Base-by-base conservation (phyloP, 1,139 yeast species). In the Diutina mesorugosa region DNA sequence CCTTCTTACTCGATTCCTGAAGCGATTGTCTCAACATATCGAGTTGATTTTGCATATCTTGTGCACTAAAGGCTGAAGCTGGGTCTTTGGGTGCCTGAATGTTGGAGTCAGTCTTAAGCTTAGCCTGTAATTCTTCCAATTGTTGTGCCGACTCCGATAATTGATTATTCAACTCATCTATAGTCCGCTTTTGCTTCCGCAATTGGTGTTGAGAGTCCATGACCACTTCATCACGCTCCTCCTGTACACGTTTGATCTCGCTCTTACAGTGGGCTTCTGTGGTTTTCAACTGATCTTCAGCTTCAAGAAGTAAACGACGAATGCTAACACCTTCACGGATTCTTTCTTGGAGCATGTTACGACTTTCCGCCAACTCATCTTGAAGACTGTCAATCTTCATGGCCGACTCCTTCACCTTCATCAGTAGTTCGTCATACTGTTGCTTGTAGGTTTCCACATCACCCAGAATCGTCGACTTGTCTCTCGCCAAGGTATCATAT, bases 321-420 rank as follows among this genome's bases (percentile, higher is more conserved):
- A 90, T 79, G 0, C 90, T 83, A 4, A 84, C 75, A 0, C 90
- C 77, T 69, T 93, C 98, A 55, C 91, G 76, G 0, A 86, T 82
- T 60, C 96, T 80, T 62, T 90, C 97, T 64, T 85, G 93, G 8
- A 91, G 70, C 67, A 84, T 76, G 52, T 80, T 78, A 59, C 90
- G 80, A 5, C 88, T 75, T 59, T 91, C 98, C 9, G 80, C 73
- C 16, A 91, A 69, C 64, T 91, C 97, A 59, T 90, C 96, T 62
- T 88, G 91, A 55, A 91, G 69, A 2, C 83, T 78, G 58, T 88
- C 93, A 35, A 81, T 74, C 60, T 81, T 78, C 57, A 75, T 74
- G 45, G 77, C 76, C 4, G 84, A 74, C 63, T 91, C 98, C 60
- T 80, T 80, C 45, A 85, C 70, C 57, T 86, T 82, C 79, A 86